Conservation (phyloP, 306 rosid species). For the Prunus salicina region DNA sequence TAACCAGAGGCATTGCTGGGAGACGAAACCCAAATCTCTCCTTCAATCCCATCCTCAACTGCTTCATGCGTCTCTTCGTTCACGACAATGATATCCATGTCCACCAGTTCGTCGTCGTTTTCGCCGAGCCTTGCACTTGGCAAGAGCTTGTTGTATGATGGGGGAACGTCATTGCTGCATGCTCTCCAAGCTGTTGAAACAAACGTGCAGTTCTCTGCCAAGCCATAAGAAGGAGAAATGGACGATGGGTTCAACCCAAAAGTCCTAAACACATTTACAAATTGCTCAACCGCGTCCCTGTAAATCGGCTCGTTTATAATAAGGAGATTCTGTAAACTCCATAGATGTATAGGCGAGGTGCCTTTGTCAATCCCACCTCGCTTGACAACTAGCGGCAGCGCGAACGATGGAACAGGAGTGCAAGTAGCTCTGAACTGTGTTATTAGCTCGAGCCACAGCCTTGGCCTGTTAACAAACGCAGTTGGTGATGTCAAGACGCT, state of each 20-base stretch:
- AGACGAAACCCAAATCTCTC: slow-evolving; percentile 82
- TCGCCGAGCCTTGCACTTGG: slow-evolving; percentile 54
- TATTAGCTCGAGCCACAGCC: slow-evolving; percentile 68
- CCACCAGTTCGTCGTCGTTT: slow-evolving; percentile 32
- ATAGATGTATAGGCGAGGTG: slow-evolving; percentile 32
- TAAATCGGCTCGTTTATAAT: slow-evolving; percentile 74
- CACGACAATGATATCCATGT: slow-evolving; percentile 58
- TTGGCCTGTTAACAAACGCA: slow-evolving; percentile 54
- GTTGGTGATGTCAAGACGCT: slow-evolving; percentile 59
- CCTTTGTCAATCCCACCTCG: slow-evolving; percentile 50
- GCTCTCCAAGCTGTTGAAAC: slow-evolving; percentile 75
- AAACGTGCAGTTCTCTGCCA: slow-evolving; percentile 87
- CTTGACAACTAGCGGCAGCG: slow-evolving; percentile 60
- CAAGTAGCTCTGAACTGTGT: slow-evolving; percentile 65
- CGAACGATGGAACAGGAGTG: slow-evolving; percentile 76
- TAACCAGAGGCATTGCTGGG: slow-evolving; percentile 81
- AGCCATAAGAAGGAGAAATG: slow-evolving; percentile 72
- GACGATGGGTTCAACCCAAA: slow-evolving; percentile 51
- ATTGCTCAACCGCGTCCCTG: slow-evolving; percentile 47
- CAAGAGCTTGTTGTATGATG: slow-evolving; percentile 54
- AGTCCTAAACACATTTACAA: slow-evolving; percentile 39
- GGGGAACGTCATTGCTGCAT: slow-evolving; percentile 16
- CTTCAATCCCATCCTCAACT: slow-evolving; percentile 69
- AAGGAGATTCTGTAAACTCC: slow-evolving; percentile 52
- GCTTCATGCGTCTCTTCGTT: slow-evolving; percentile 59